Base-by-base conservation (phyloP, 1,139 yeast genomes). In the Candida dubliniensis region DNA sequence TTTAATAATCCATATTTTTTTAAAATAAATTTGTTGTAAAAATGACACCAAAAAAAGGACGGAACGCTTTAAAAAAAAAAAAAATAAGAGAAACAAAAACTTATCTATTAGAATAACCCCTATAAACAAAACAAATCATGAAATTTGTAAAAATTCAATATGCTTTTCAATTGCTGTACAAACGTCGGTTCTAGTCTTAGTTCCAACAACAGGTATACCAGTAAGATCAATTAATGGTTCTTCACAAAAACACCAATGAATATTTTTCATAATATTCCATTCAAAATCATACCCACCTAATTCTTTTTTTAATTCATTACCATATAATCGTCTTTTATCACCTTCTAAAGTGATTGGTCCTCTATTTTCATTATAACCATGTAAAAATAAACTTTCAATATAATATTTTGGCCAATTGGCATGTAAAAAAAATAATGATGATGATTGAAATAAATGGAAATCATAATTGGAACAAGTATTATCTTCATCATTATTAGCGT, bases 331-430 rank as follows among this genome's bases (percentile, higher is more conserved):
- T 48, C 70, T 56, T 49, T 68, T 54, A 24, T 43, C 44, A 12
- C 54, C 50, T 11, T 47, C 50, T 13, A 47, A 55, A 13, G 43
- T 51, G 37, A 51, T 52, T 8, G 66, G 64, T 4, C 71, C 71
- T 45, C 71, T 56, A 26, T 67, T 67, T 35, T 46, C 42, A 2
- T 59, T 50, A 8, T 40, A 33, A 47, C 64, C 65, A 4, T 40
- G 33, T 14, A 62, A 38, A 47, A 65, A 66, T 56, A 68, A 50
- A 38, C 61, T 62, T 14, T 47, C 49, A 4, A 67, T 34, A 33
- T 57, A 54, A 39, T 45, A 61, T 44, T 67, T 67, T 27, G 72
- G 73, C 74, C 74, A 68, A 48, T 67, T 68, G 41, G 73, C 73
- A 54, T 67, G 74, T 38, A 68, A 51, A 47, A 68, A 67, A 55